Percentiles rank a stretch among this genome's conserved stretches.
Evolutionary conservation across 306 rosid genomes (phyloP).

Genomic region (Cicer arietinum): DNA sequence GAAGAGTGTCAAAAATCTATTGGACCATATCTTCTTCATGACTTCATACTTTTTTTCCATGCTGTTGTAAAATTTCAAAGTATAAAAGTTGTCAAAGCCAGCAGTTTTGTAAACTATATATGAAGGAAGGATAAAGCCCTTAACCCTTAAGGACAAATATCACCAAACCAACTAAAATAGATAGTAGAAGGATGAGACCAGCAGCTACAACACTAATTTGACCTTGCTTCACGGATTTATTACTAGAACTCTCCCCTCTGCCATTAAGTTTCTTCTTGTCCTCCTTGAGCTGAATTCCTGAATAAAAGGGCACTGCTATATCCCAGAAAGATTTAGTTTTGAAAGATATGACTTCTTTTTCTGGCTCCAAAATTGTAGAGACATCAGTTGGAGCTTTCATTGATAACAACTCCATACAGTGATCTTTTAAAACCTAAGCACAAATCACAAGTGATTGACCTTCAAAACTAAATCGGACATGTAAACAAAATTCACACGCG

Average conservation of each 20-base stretch:
- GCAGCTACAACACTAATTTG: conserved; percentile 57
- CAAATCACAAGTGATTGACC: conserved; percentile 20
- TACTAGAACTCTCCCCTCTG: conserved; percentile 37
- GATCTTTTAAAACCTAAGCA: conserved; percentile 56
- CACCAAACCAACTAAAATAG: conserved; percentile 61
- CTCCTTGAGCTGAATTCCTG: conserved; percentile 43
- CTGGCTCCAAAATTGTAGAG: conserved; percentile 72
- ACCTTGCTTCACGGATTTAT: conserved; percentile 39
- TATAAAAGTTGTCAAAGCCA: neutral
- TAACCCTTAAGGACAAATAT: conserved; percentile 49
- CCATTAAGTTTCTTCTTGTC: conserved; percentile 46
- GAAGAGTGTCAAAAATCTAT: neutral
- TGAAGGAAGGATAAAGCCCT: conserved; percentile 15
- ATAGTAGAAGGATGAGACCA: conserved; percentile 59
- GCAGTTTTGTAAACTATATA: conserved; percentile 5
- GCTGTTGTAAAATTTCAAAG: conserved; percentile 14
- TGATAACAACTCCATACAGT: conserved; percentile 51
- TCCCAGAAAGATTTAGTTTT: conserved; percentile 75
- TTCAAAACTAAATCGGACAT: conserved; percentile 33
- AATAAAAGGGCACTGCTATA: conserved; percentile 52
- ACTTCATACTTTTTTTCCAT: neutral
- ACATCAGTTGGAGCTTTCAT: conserved; percentile 59
- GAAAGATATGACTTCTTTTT: conserved; percentile 56
- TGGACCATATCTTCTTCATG: neutral
- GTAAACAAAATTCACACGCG: conserved; percentile 25